Conservation (phyloP, 306 rosid genomes). For the Potentilla sterilis region DNA sequence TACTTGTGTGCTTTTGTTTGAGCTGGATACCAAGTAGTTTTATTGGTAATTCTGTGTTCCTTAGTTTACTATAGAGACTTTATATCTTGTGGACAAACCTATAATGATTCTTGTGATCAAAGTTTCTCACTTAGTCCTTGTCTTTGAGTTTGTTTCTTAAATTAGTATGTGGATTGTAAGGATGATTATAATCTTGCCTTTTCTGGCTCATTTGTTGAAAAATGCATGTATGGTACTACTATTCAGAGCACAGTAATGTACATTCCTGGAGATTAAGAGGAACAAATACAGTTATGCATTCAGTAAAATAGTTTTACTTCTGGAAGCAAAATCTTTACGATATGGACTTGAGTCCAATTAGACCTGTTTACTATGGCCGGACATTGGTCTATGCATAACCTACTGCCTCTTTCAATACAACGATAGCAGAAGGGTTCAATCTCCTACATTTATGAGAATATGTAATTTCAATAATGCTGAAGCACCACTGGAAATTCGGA, state of each 20-base stretch:
- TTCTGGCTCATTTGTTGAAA: neutral
- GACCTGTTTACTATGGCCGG: no score
- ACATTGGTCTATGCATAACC: no score
- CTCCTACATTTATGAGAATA: no score
- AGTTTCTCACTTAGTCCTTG: neutral
- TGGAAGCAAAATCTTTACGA: no score
- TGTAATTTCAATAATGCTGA: no score
- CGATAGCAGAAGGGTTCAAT: no score
- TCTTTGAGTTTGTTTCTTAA: neutral
- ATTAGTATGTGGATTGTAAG: neutral
- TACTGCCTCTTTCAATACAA: no score
- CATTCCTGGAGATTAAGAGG: no score
- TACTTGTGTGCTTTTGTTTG: neutral
- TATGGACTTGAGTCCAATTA: no score
- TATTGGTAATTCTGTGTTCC: neutral
- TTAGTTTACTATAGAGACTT: neutral
- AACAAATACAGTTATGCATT: no score
- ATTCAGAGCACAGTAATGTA: neutral
- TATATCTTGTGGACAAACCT: neutral
- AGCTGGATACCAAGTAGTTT: neutral
- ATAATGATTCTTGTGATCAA: neutral
- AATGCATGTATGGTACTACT: neutral
- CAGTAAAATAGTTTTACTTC: no score
- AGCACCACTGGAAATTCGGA: no score
- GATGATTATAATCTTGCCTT: neutral